Conservation (phyloP, 176 grass and related monocot species). For the Musa schizocarpa region DNA sequence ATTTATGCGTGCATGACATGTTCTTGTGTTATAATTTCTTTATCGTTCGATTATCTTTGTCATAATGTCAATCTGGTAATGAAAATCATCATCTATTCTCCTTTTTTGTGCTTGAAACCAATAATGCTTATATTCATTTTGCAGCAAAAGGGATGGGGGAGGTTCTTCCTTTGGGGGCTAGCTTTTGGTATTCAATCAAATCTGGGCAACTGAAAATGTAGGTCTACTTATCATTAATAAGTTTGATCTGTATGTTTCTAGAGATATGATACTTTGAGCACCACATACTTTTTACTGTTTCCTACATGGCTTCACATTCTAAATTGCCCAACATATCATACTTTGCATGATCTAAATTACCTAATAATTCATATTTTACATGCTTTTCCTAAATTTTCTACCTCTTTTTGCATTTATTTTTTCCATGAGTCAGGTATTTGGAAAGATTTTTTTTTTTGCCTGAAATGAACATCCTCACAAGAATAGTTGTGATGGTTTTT, state of each 20-base stretch:
- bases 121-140: not conserved
- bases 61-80: not conserved
- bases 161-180: not conserved
- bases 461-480: too few relatives aligned
- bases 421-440: too few relatives aligned
- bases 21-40: too few relatives aligned
- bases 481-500: too few relatives aligned
- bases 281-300: not conserved
- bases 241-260: not conserved
- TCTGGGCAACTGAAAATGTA: not conserved
- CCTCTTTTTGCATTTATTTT: too few relatives aligned
- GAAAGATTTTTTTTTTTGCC: too few relatives aligned
- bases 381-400: too few relatives aligned
- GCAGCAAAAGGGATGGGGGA: not conserved
- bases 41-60: not conserved
- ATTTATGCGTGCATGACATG: too few relatives aligned
- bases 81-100: not conserved
- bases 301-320: not conserved
- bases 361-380: too few relatives aligned
- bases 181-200: not conserved
- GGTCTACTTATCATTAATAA: not conserved
- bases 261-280: not conserved
- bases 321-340: not conserved
- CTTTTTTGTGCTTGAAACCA: not conserved
- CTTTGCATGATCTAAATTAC: not conserved